Percentiles rank a stretch among this genome's conserved stretches.
Conservation (phyloP, 352 stramenopile genomes). For the Globisporangium perplexum region DNA sequence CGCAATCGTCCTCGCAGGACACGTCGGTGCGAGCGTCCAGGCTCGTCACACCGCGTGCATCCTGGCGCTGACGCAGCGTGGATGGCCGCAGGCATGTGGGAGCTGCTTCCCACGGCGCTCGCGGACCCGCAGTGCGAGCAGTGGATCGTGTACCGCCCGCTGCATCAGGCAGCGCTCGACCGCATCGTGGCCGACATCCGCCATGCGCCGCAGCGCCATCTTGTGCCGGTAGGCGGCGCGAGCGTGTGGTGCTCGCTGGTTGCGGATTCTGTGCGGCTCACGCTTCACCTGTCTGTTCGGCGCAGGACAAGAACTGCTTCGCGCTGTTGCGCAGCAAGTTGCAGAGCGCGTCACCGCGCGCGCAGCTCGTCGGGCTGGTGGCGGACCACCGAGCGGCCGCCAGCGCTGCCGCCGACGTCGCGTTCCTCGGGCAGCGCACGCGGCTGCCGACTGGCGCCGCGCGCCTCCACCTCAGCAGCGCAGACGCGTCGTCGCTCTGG, state of each 20-base stretch:
- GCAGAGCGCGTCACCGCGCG: constrained; percentile 3
- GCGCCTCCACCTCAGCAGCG: constrained; percentile 26
- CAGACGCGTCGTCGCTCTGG: constrained; percentile 21
- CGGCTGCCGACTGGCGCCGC: constrained; percentile 34
- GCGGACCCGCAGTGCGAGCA: constrained; percentile 26
- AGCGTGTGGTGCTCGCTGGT: not conserved
- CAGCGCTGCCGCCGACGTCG: constrained; percentile 16
- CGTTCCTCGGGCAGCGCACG: constrained; percentile 39
- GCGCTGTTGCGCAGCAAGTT: constrained; percentile 23
- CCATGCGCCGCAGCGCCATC: constrained; percentile 16
- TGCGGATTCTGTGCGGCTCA: too few species aligned
- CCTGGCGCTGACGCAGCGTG: not conserved
- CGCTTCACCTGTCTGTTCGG: not conserved
- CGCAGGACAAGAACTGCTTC: constrained; percentile 56
- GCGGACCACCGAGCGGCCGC: constrained; percentile 36
- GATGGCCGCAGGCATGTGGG: constrained; percentile 33
- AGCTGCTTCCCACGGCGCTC: constrained; percentile 38
- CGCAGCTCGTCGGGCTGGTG: constrained; percentile 40
- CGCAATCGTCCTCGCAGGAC: constrained; percentile 39
- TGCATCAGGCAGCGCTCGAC: constrained; percentile 37
- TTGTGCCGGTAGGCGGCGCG: constrained; percentile 48
- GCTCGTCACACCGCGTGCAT: not conserved
- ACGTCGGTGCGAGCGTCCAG: constrained; percentile 32
- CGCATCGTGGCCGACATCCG: constrained; percentile 32
- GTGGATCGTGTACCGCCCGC: constrained; percentile 55